Evolutionary conservation across 163 green algal species (phyloP).

Genomic region (Picocystis sp.): DNA sequence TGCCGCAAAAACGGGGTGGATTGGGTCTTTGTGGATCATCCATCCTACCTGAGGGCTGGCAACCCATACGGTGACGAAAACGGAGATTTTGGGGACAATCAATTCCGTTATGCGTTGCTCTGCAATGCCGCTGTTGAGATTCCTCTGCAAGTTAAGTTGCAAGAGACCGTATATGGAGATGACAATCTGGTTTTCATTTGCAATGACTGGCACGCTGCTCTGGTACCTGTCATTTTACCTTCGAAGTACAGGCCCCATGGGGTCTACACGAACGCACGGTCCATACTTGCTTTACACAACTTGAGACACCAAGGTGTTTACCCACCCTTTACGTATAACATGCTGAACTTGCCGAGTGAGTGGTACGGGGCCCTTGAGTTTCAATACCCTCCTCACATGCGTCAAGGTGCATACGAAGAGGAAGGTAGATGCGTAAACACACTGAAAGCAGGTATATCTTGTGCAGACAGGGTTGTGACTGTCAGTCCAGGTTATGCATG

Average conservation of each 20-base stretch:
- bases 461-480: slow-evolving; percentile 65
- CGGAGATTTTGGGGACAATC: slow-evolving; percentile 53
- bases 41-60: slow-evolving; percentile 45
- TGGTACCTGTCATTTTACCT: slow-evolving; percentile 74
- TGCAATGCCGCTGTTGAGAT: slow-evolving; percentile 62
- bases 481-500: slow-evolving; percentile 87
- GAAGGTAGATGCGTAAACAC: slow-evolving; percentile 96
- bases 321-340: slow-evolving; percentile 31
- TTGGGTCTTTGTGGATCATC: slow-evolving; percentile 90
- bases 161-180: slow-evolving; percentile 84
- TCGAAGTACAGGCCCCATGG: slow-evolving; percentile 88
- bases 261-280: slow-evolving; percentile 74
- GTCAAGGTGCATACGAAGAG: slow-evolving; percentile 51
- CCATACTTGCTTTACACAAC: slow-evolving; percentile 90
- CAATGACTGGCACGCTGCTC: slow-evolving; percentile 89
- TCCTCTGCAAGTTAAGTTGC: slow-evolving; percentile 37
- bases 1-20: slow-evolving; percentile 74
- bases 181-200: slow-evolving; percentile 81
- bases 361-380: slow-evolving; percentile 44
- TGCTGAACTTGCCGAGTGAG: slow-evolving; percentile 36
- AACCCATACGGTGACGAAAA: slow-evolving; percentile 81
- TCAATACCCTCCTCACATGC: slow-evolving; percentile 56
- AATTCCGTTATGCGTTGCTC: slow-evolving; percentile 62
- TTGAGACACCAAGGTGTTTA: slow-evolving; percentile 83
- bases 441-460: slow-evolving; percentile 78